Evolutionary conservation across 2,329 filamentous ascomycete species (phyloP).

Genomic region (Diaporthe amygdali): DNA sequence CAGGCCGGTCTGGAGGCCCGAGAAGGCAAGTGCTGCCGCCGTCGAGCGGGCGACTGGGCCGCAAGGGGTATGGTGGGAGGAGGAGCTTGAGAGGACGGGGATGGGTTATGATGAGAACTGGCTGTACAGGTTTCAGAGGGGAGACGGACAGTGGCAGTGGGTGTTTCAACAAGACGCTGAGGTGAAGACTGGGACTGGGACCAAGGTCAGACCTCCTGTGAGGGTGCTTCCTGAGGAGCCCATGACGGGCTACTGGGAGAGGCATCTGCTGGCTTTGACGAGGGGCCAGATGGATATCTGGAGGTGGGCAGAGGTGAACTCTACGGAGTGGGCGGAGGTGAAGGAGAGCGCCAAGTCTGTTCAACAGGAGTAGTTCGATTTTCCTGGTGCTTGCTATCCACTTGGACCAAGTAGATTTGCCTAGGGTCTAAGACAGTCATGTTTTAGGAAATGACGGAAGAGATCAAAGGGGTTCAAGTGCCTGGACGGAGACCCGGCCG

Average conservation of each 20-base stretch:
- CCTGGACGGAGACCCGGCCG: no score
- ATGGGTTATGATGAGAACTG: constrained; percentile 28
- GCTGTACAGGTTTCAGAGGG: constrained; percentile 32
- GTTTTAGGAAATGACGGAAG: no score
- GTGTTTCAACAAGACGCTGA: constrained; percentile 28
- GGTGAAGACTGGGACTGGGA: constrained; percentile 21
- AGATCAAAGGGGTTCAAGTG: no score
- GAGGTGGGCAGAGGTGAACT: constrained; percentile 26
- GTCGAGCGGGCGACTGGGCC: constrained; percentile 4
- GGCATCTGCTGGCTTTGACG: constrained; percentile 33
- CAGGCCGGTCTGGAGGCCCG: constrained; percentile 32
- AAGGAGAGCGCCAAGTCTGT: neutral
- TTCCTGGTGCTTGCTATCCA: no score
- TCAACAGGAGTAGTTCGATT: neutral
- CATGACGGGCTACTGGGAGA: constrained; percentile 39
- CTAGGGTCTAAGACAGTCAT: no score
- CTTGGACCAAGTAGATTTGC: no score
- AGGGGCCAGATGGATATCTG: constrained; percentile 34
- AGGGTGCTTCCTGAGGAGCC: constrained; percentile 38
- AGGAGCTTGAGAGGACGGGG: constrained; percentile 22
- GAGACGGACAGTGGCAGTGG: constrained; percentile 38
- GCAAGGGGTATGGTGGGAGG: constrained; percentile 2
- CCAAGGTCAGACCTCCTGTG: constrained; percentile 29
- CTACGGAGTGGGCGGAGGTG: neutral
- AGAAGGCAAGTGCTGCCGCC: constrained; percentile 24